Base-by-base conservation (phyloP, 164 flowering plant species). In the Aristolochia contorta region DNA sequence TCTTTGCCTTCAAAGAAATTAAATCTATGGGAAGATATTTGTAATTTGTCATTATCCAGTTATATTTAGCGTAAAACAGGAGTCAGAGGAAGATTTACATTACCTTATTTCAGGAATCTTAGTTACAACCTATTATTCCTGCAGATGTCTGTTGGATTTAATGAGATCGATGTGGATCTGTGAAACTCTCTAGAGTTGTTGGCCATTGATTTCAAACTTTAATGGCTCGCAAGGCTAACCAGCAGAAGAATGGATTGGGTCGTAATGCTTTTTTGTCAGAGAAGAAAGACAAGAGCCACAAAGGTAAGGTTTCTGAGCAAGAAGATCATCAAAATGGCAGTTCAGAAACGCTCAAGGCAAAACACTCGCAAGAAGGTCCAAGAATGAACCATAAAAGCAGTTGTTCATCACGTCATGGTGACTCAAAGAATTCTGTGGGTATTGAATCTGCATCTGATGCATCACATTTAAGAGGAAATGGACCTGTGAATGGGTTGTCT, bases 151-250 rank as follows among this genome's bases (percentile, higher is more conserved):
- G 7, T 37, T 37, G 43, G 43, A 37, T 37, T 8, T 3, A 37
- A 37, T 37, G 43, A 37, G 7, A 37, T 37, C 43, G 1, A 37
- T 37, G 10, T 6, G 43, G 43, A 7, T 37, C 9, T 8, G 7
- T 37, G 43, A 37, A 37, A 10, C 12, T 37, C 7, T 37, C 43
- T 37, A 37, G 10, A 37, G 43, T 10, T 37, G 43, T 10, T 37
- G 43, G 43, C 43, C 7, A 10, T 10, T 4, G 43, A 37, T 6
- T 49, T 49, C 53, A 30, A n/a, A 56, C 32, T 56, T 19, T 30
- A n/a, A 88, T 88, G 96, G 89, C 87, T 48, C 80, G 84, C 21
- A 84, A 82, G 63, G 81, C 82, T 65, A 81, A 71, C 72, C 85
- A 81, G 52, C 82, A 75, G 56, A 88, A 76, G 76, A 84, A 79